Conservation (phyloP, 768 basidiomycete species). For the Fomitopsis pulvina region DNA sequence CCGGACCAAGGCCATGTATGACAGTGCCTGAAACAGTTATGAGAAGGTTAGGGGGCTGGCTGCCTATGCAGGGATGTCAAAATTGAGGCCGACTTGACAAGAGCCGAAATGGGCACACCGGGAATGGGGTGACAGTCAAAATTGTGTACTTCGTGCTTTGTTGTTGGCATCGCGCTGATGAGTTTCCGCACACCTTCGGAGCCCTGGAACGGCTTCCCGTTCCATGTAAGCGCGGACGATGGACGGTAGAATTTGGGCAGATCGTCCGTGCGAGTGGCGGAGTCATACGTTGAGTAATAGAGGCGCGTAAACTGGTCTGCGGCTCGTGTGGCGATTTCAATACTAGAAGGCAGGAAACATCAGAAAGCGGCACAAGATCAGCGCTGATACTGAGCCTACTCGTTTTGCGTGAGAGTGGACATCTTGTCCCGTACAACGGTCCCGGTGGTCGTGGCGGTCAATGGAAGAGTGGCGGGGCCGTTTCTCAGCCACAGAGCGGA, state of each 20-base stretch:
- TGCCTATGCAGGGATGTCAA: constrained; percentile 37
- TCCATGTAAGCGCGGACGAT: constrained; percentile 76
- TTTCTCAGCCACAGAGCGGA: background rate
- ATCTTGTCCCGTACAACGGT: constrained; percentile 8
- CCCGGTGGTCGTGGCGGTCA: background rate
- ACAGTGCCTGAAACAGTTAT: constrained; percentile 80
- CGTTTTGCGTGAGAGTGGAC: constrained; percentile 28
- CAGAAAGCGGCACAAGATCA: background rate
- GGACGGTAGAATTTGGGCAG: constrained; percentile 78
- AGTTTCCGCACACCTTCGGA: constrained; percentile 60
- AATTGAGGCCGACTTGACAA: constrained; percentile 1
- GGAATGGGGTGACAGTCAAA: constrained; percentile 90
- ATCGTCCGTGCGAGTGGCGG: constrained; percentile 65
- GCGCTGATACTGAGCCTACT: constrained; percentile 17
- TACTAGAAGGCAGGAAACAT: constrained; percentile 35
- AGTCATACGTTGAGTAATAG: constrained; percentile 81
- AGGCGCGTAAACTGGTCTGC: constrained; percentile 79
- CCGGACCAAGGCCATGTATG: constrained; percentile 55
- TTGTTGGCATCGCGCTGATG: constrained; percentile 65
- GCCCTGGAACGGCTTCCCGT: constrained; percentile 76
- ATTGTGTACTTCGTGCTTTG: constrained; percentile 81
- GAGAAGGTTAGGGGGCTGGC: constrained; percentile 71
- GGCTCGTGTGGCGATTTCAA: constrained; percentile 79
- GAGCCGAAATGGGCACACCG: constrained; percentile 35
- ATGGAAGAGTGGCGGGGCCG: background rate